Evolutionary conservation across 306 rosid species (phyloP), one percentile per base, ranked within the genome.

Genomic region (Coriaria nepalensis): DNA sequence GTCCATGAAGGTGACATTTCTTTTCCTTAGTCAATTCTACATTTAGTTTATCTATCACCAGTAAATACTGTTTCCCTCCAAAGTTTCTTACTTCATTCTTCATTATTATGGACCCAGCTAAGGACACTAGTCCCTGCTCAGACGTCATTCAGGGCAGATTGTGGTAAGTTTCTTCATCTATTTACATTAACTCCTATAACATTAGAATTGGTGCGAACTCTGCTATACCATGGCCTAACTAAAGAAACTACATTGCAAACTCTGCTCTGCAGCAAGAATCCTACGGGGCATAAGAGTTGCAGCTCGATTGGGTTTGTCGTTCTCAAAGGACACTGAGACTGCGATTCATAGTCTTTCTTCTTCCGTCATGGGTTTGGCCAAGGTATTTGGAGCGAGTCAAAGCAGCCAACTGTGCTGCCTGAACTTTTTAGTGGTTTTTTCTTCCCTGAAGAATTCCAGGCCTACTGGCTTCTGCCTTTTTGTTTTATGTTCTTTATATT

Each of bases 281-380:
- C 70, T 88, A 61, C 86, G 97, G 13, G 97, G 90, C 62, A 61
- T 88, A 68, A 76, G 97, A 84, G 74, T 88, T 73, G 90, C 93
- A 37, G 97, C 97, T 67, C 90, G 97, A 51, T 77, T 90, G 45
- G 79, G 95, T 35, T 79, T 90, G 55, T 72, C 92, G 46, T 53
- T 90, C 64, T 72, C 95, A 56, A 69, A 55, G 63, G 87, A 61
- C 32, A 78, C 78, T 11, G 71, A 59, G 56, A 54, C 48, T 12
- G 77, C 73, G 7, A 73, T 73, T 39, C 63, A n/a, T 43, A 46
- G 38, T 32, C 66, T 67, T 53, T 77, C 77, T 56, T 40, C 68
- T 45, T 66, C 72, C 36, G 52, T 77, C 39, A 45, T 34, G 45
- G 38, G 36, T 9, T 45, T 77, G 64, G 50, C 43, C 42, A 63